Percentiles rank a stretch among this genome's conserved stretches.
Evolutionary conservation across 345 rosid species (phyloP).

Genomic region (Gossypium raimondii): DNA sequence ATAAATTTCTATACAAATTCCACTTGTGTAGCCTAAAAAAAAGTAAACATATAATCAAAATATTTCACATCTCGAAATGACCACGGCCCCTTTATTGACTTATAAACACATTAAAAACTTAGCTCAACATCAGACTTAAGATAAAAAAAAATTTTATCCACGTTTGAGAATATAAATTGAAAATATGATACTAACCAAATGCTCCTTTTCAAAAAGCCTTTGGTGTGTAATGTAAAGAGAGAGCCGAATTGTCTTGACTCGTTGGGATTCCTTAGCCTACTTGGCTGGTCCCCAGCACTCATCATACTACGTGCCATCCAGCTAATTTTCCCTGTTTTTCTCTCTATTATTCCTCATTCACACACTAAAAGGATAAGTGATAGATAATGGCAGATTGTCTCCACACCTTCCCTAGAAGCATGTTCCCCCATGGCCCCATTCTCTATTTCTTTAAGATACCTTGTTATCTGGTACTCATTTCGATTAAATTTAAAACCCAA

Average conservation of each 20-base stretch:
- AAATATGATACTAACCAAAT: no score
- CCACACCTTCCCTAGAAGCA: not conserved
- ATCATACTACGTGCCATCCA: constrained; percentile 29
- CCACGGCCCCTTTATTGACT: no score
- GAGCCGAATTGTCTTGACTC: not conserved
- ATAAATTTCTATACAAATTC: no score
- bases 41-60: no score
- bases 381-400: not conserved
- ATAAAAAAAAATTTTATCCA: not conserved
- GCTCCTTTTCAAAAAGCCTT: no score
- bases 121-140: no score
- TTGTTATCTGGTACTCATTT: not conserved
- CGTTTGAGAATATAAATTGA: not conserved
- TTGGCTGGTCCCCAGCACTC: constrained; percentile 18
- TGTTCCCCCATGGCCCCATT: not conserved
- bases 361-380: no score
- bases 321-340: constrained; percentile 21
- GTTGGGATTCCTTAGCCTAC: not conserved
- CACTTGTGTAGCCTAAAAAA: no score
- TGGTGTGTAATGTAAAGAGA: not conserved
- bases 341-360: not conserved
- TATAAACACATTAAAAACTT: no score
- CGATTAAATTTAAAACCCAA: no score
- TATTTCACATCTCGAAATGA: no score
- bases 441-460: no score